Percentiles rank a stretch among this genome's conserved stretches.
phyloP scores from a whole-genome alignment of 345 rosid genomes.

The Rhizophora apiculata region DNA sequence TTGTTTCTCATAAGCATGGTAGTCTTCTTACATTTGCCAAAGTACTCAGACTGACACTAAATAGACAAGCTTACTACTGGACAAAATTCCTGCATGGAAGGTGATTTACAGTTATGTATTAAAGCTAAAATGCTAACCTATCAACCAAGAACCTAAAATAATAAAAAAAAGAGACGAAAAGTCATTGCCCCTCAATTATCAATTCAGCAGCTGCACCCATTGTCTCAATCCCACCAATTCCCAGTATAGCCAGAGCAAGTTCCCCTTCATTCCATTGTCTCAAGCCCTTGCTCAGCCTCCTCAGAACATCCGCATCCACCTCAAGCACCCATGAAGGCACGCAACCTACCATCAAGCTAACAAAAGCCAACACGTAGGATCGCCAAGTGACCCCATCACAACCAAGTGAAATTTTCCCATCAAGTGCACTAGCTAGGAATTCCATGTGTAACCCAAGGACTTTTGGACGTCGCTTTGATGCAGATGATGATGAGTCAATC shows the following conservation, averaged over 20 bases:
- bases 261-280: slow-evolving; percentile 84
- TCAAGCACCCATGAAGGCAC: slow-evolving; percentile 79
- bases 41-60: too few relatives aligned
- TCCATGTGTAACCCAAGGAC: slow-evolving; percentile 73
- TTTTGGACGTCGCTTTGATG: slow-evolving; percentile 63
- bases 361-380: slow-evolving; percentile 76
- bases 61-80: not conserved
- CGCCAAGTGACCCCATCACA: slow-evolving; percentile 76
- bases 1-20: too few relatives aligned
- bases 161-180: slow-evolving; percentile 36
- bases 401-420: slow-evolving; percentile 86
- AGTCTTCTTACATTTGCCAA: too few relatives aligned
- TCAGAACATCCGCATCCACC: slow-evolving; percentile 62
- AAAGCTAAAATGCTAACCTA: not conserved
- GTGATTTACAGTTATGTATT: not conserved
- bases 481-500: slow-evolving; percentile 57
- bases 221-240: slow-evolving; percentile 59
- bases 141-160: not conserved
- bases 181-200: slow-evolving; percentile 36
- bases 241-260: slow-evolving; percentile 69
- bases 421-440: slow-evolving; percentile 76
- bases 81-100: slow-evolving; percentile 2
- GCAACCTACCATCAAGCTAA: slow-evolving; percentile 69
- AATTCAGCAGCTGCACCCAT: slow-evolving; percentile 72
- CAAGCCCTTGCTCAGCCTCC: slow-evolving; percentile 77